Conservation (phyloP, 129 eudicot genomes). For the Artemisia annua region DNA sequence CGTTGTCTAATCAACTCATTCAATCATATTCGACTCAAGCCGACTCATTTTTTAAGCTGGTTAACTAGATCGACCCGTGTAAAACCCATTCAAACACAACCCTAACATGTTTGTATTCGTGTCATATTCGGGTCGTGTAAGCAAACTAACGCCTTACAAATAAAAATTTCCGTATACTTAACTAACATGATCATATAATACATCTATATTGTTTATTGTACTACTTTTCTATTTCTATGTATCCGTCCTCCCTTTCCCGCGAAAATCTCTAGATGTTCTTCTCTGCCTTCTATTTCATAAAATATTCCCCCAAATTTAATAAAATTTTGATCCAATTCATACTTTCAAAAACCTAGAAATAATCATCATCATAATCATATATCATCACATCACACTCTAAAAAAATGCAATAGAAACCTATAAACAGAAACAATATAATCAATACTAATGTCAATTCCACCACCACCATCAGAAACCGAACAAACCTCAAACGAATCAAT, state of each 20-base stretch:
- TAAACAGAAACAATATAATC: conserved; percentile 5
- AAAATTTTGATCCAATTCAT: conserved; percentile 15
- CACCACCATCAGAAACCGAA: conserved; percentile 38
- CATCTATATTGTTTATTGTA: too few relatives aligned
- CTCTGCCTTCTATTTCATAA: conserved; percentile 26
- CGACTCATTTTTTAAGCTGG: too few relatives aligned
- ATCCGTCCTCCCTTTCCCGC: conserved; percentile 36
- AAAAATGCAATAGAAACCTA: neutral
- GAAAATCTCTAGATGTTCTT: conserved; percentile 51
- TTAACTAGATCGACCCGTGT: too few relatives aligned
- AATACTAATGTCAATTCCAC: conserved; percentile 49
- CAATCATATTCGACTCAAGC: too few relatives aligned
- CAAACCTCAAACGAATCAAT: conserved; percentile 34
- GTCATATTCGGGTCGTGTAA: too few relatives aligned
- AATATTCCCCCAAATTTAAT: conserved; percentile 19
- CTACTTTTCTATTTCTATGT: too few relatives aligned
- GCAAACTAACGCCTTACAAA: too few relatives aligned
- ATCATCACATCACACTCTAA: conserved; percentile 22
- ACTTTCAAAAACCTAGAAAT: conserved; percentile 29
- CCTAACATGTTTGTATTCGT: too few relatives aligned
- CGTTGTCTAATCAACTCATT: too few relatives aligned
- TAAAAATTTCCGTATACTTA: too few relatives aligned
- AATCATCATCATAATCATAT: conserved; percentile 7
- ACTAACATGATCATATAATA: too few relatives aligned
- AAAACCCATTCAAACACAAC: too few relatives aligned